These are phyloP conservation scores for Podospora didyma DNA, from an alignment of 495 filamentous ascomycete genomes.

Conservation along the genomic window DNA sequence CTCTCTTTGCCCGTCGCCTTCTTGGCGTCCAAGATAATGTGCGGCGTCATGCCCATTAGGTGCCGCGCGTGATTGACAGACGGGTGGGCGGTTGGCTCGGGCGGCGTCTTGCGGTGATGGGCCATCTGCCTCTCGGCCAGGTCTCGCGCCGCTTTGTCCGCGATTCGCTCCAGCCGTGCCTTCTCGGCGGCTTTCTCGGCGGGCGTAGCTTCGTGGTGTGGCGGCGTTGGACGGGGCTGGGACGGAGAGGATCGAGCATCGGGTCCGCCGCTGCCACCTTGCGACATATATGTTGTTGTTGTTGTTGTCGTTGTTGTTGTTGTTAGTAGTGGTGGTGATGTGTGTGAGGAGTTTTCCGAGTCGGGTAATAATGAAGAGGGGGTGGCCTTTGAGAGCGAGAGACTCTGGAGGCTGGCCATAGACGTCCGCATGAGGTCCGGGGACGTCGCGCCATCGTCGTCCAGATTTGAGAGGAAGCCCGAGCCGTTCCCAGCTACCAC, in stretches of 20 bases:
- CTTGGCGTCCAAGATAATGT: constrained; percentile 54
- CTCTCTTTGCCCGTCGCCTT: constrained; percentile 59
- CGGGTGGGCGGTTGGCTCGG: constrained; percentile 43
- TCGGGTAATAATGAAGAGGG: not conserved
- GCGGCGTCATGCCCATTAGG: constrained; percentile 41
- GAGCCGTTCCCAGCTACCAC: constrained; percentile 20
- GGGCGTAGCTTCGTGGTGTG: constrained; percentile 20
- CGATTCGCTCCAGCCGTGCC: constrained; percentile 49
- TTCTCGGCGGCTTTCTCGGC: constrained; percentile 45
- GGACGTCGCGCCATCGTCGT: not conserved
- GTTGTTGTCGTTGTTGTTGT: not conserved
- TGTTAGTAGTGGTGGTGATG: constrained; percentile 1
- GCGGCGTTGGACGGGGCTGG: not conserved
- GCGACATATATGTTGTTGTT: not conserved
- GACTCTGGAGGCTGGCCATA: constrained; percentile 23
- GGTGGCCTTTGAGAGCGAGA: constrained; percentile 17
- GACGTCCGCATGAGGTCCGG: constrained; percentile 10
- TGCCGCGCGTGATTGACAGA: constrained; percentile 45
- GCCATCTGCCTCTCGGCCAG: constrained; percentile 44
- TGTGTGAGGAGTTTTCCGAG: not conserved
- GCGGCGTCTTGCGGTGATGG: constrained; percentile 40
- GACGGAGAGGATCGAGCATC: not conserved
- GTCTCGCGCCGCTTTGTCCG: constrained; percentile 40
- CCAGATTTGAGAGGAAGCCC: constrained; percentile 20
- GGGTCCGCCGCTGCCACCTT: not conserved